Conservation (phyloP, 2,329 filamentous ascomycete species). For the Aspergillus arachidicola region DNA sequence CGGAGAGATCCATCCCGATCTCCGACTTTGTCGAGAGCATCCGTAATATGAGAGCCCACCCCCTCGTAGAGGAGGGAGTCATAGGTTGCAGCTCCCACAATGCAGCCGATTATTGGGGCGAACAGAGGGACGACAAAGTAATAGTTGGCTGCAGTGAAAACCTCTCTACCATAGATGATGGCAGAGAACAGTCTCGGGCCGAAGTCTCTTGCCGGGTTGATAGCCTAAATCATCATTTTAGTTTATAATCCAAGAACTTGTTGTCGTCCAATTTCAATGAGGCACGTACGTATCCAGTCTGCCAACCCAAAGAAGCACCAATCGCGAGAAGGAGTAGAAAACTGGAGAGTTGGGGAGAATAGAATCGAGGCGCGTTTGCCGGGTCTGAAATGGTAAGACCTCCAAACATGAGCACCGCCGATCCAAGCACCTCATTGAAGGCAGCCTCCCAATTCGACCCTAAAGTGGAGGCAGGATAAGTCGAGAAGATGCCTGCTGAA, state of each 20-base stretch:
- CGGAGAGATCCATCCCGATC: constrained; percentile 25
- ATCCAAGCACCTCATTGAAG: constrained; percentile 31
- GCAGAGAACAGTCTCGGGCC: constrained; percentile 34
- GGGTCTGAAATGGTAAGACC: constrained; percentile 30
- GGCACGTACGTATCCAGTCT: constrained; percentile 36
- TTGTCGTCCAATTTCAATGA: not conserved
- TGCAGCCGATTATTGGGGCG: constrained; percentile 30
- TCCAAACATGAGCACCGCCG: constrained; percentile 36
- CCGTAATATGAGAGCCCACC: constrained; percentile 33
- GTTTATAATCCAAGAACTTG: not conserved
- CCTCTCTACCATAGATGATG: constrained; percentile 32
- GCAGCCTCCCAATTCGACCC: constrained; percentile 36
- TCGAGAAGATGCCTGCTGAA: constrained; percentile 33
- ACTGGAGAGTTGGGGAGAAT: constrained; percentile 28
- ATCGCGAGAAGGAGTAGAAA: constrained; percentile 33
- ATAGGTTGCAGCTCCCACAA: constrained; percentile 31
- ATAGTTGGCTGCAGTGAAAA: constrained; percentile 30
- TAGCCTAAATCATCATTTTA: constrained; percentile 22
- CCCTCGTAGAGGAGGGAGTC: constrained; percentile 32
- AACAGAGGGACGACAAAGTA: constrained; percentile 35
- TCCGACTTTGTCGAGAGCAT: constrained; percentile 28
- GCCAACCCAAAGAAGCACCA: constrained; percentile 35
- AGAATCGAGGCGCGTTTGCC: constrained; percentile 27
- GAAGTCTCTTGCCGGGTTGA: constrained; percentile 36
- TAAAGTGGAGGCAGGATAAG: constrained; percentile 29